A percentile compares a stretch with the other conserved stretches of the same genome.
Conservation (phyloP, 768 basidiomycete genomes). For the Tricholoma matsutake region DNA sequence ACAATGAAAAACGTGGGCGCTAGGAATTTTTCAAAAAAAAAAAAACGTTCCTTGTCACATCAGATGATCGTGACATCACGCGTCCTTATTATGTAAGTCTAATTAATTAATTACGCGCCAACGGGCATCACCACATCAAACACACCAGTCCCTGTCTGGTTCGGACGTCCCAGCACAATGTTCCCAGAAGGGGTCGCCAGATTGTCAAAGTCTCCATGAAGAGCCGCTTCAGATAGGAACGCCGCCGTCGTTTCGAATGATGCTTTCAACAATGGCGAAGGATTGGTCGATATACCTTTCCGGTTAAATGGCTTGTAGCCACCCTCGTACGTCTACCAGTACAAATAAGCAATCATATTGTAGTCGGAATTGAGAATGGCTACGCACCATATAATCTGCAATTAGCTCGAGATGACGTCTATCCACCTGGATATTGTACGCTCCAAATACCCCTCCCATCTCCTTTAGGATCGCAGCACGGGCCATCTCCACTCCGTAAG, state of each 20-base stretch:
- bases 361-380: background rate
- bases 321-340: conserved; percentile 89
- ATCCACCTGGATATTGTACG: conserved; percentile 95
- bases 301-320: conserved; percentile 99
- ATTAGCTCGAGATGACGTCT: conserved; percentile 92
- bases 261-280: conserved; percentile 95
- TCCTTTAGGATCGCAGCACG: conserved; percentile 87
- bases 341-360: background rate
- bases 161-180: conserved; percentile 87
- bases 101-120: conserved; percentile 12
- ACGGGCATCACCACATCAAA: conserved; percentile 81
- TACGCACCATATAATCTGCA: conserved; percentile 97
- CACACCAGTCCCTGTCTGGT: conserved; percentile 88
- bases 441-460: conserved; percentile 88
- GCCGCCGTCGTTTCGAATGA: conserved; percentile 95
- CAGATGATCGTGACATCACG: conserved; percentile 18
- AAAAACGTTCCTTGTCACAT: conserved; percentile 9
- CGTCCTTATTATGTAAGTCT: conserved; percentile 13
- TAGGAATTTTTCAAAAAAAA: conserved; percentile 3
- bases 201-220: conserved; percentile 95
- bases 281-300: conserved; percentile 87
- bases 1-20: background rate
- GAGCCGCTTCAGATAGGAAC: conserved; percentile 91
- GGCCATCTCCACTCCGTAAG: conserved; percentile 97
- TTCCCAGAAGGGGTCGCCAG: conserved; percentile 86